A percentile compares a stretch with the other conserved stretches of the same genome.
These are phyloP conservation scores for Rhizophora apiculata DNA, from an alignment of 345 rosid species.

Conservation along the genomic window DNA sequence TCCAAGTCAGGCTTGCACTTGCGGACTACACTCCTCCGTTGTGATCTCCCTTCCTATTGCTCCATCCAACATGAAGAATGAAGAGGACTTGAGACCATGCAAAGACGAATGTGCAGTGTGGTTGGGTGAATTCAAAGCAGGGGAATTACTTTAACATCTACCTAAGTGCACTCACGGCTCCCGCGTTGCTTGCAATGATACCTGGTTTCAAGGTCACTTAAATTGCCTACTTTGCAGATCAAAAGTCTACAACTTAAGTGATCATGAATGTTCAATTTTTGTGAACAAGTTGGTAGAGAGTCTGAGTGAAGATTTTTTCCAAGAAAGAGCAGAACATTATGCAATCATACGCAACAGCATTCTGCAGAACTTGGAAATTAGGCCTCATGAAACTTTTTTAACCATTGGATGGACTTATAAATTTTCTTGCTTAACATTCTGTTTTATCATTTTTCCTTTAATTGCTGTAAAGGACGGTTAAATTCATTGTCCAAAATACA, in stretches of 20 bases:
- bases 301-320: slow-evolving; percentile 31
- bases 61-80: slow-evolving; percentile 23
- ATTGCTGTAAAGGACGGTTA: too few relatives aligned
- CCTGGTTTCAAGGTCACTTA: slow-evolving; percentile 40
- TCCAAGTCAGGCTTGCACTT: slow-evolving; percentile 21
- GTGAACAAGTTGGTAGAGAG: slow-evolving; percentile 13
- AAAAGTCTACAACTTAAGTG: neutral
- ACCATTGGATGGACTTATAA: too few relatives aligned
- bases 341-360: slow-evolving; percentile 10
- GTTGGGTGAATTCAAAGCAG: slow-evolving; percentile 42
- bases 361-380: neutral
- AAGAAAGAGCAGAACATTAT: slow-evolving; percentile 15
- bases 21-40: slow-evolving; percentile 31
- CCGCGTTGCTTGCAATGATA: slow-evolving; percentile 35
- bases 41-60: slow-evolving; percentile 27
- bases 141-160: slow-evolving; percentile 35
- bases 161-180: slow-evolving; percentile 36
- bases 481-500: too few relatives aligned
- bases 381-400: slow-evolving; percentile 3
- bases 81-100: neutral
- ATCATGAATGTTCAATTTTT: slow-evolving; percentile 16
- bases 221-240: slow-evolving; percentile 43
- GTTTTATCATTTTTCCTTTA: too few relatives aligned
- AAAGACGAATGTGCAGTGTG: slow-evolving; percentile 40
- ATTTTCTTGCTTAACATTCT: too few relatives aligned